phyloP scores from a whole-genome alignment of 345 rosid species.

The Aegle marmelos region DNA sequence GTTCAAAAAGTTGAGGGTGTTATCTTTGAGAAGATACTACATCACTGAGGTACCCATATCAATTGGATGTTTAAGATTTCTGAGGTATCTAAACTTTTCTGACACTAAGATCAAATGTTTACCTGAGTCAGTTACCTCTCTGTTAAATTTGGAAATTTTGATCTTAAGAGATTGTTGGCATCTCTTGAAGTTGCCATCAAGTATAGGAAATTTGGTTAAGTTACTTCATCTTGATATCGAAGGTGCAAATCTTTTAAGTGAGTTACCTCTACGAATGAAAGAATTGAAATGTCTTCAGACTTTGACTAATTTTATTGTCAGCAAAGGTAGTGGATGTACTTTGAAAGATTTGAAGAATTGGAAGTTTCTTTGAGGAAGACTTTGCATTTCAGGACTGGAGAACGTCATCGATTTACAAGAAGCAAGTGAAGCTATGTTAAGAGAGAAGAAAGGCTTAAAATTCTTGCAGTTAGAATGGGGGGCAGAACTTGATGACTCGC shows the following conservation, averaged over 20 bases:
- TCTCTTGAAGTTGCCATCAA: background rate
- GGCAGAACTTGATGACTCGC: background rate
- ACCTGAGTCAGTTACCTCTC: conserved; percentile 4
- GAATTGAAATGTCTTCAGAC: background rate
- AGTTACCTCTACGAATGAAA: background rate
- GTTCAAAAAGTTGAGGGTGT: too few species aligned
- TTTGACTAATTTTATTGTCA: background rate
- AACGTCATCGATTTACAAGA: background rate
- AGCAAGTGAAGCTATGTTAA: background rate
- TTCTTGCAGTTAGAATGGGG: background rate
- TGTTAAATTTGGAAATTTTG: conserved; percentile 6
- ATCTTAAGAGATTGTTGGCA: background rate
- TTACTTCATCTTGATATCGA: conserved; percentile 1
- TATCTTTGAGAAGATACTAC: too few species aligned
- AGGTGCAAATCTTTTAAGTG: background rate
- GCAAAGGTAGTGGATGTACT: background rate
- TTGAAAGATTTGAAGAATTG: background rate
- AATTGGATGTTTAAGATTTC: background rate
- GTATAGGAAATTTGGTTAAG: background rate
- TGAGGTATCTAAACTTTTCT: conserved; percentile 8
- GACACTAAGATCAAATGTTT: background rate
- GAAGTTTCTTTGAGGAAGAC: background rate
- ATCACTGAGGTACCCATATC: too few species aligned
- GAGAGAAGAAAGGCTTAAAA: background rate
- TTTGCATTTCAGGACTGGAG: background rate